Evolutionary conservation across 75 land plant genomes (phyloP).

Genomic region (Pseudotsuga menziesii): DNA sequence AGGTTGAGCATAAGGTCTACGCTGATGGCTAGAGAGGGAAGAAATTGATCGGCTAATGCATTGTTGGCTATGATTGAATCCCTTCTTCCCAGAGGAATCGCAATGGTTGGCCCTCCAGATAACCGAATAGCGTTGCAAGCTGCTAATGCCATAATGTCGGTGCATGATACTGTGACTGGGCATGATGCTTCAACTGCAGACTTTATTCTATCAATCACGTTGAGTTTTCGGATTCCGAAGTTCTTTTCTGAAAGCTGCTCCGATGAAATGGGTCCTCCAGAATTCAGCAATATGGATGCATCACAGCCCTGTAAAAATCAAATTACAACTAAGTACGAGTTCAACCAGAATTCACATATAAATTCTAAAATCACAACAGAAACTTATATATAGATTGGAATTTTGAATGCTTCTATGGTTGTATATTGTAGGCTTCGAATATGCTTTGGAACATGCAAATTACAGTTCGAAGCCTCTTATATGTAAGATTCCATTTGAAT

Average conservation of each 20-base stretch:
- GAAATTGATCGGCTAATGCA: conserved; percentile 23
- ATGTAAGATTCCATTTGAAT: no score
- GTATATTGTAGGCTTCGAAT: no score
- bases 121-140: conserved; percentile 23
- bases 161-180: conserved; percentile 50
- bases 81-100: conserved; percentile 51
- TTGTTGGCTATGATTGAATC: conserved; percentile 25
- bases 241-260: conserved; percentile 18
- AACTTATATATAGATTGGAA: no score
- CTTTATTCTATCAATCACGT: conserved; percentile 24
- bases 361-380: no score
- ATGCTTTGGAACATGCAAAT: no score
- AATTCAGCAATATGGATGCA: conserved; percentile 18
- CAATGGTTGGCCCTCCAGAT: conserved; percentile 47
- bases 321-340: no score
- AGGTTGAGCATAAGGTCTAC: conserved; percentile 36
- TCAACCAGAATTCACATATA: no score
- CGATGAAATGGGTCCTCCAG: neutral
- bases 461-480: no score
- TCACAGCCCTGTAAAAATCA: conserved; percentile 16
- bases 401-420: no score
- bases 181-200: conserved; percentile 30
- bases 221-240: conserved; percentile 9
- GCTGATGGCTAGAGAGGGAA: conserved; percentile 31
- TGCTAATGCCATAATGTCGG: conserved; percentile 50